Base-by-base conservation (phyloP, 2,329 filamentous ascomycete genomes). In the Neurospora crassa region DNA sequence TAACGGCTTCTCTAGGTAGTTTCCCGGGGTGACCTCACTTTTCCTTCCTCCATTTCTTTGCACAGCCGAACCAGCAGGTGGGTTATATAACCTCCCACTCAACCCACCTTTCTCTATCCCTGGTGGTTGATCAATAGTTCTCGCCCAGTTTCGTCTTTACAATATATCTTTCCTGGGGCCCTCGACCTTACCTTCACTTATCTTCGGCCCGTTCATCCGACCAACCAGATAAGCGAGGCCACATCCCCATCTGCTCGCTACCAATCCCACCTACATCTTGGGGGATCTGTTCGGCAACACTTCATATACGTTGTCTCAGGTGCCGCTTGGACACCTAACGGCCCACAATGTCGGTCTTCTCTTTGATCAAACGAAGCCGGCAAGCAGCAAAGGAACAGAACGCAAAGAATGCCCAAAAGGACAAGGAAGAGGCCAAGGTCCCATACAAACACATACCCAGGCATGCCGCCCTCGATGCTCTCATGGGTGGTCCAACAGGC, bases 381-480 rank as follows among this genome's bases (percentile, higher is more conserved):
- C 83, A 87, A 76, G 84, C 86, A 70, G 85, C 86, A 74, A 88
- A 89, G 78, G 84, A 88, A 68, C 82, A 84, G 72, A 85, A 82
- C 47, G 80, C 82, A 63, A 85, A 86, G 76, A 77, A 83, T 72
- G 82, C 80, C 59, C 84, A 85, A 74, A 83, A 85, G 75, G 79
- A 83, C 47, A 83, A 85, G 69, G 77, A 79, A 59, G 82, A 84
- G 73, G 76, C 79, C 45, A 82, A 82, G 70, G 73, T 80, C n/a
- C 82, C 85, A 14, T 90, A 90, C 79, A 85, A 81, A 69, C 88
- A 90, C 76, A 79, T 88, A 24, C 87, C 88, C n/a, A 89, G 82
- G 16, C 89, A 91, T 76, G 88, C 88, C 40, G 87, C 86, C 67
- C 77, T 82, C 14, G 88, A 90, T 78, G 87, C 88, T 63, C 79